Evolutionary conservation across 2,329 filamentous ascomycete genomes (phyloP), one percentile per base, ranked within the genome.

Genomic region (Diaporthe ilicicola): DNA sequence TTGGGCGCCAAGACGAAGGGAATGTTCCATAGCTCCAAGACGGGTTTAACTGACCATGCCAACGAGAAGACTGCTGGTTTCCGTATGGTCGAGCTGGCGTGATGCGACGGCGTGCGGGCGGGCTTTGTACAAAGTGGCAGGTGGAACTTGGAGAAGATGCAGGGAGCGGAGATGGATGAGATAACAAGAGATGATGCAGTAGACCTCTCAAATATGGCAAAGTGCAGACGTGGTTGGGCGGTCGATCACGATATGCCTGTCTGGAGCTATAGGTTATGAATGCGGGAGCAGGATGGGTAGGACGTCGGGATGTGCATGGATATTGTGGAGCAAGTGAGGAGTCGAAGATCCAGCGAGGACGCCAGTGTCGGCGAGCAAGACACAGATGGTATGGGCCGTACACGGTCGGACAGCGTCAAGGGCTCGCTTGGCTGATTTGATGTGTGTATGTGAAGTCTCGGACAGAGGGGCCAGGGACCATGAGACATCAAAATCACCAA

Each of bases 1-100:
- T 76, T 83, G 82, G 70, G 82, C 77, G 73, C 81, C 76, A 73
- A 83, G 79, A 75, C 81, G 77, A 76, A 84, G 78, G 77, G 81
- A 78, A 74, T 76, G 80, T 74, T 87, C 82, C 86, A 88, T 88
- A 76, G 78, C 80, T 82, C 81, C 81, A 83, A 77, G 27, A 17
- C 24, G 29, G 32, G 46, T 44, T 44, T 10, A 29, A 44, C n/a
- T 56, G 48, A 37, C 39, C 62, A 48, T 61, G 67, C 70, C 70
- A 67, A 55, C 64, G 55, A 69, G 64, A 27, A 48, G 54, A 44
- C n/a, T 22, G 39, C 55, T 46, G 42, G 34, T 27, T 66, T 19
- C 32, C 54, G 44, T 17, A 13, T 69, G 42, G 55, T 48, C 48
- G 37, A 46, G 34, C 22, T 24, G 39, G 34, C 32, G 32, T 34